Base-by-base conservation (phyloP, 2,329 filamentous ascomycete species). In the Eutypa lata region DNA sequence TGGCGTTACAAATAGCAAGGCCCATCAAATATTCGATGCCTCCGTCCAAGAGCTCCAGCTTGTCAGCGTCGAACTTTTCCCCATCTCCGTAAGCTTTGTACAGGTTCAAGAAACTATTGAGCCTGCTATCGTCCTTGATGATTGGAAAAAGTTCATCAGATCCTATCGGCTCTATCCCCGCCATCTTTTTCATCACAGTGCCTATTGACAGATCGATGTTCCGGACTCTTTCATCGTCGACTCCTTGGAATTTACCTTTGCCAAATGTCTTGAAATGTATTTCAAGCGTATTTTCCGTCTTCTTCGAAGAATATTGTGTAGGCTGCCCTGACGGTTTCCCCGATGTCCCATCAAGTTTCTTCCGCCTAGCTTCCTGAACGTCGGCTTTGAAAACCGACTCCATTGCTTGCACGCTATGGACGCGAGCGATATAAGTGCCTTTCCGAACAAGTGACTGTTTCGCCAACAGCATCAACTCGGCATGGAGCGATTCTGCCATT, bases 201-300 rank as follows among this genome's bases (percentile, higher is more conserved):
- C 49, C 43, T 7, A 51, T 24, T 4, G 49, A 38, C 3, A 47
- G 19, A 7, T 35, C 21, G 26, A 47, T 47, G 18, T 40, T 16
- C 18, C 47, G 49, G 2, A 51, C 26, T n/a, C 49, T 44, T 2
- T 51, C 49, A 14, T 47, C 49, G 14, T 42, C 43, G 21, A 46
- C 22, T 47, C 19, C 49, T 38, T 47, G 22, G 21, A 38, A 47
- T 3, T 38, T 51, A 8, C 43, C 42, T 18, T 18, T 33, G 13
- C 18, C 49, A 8, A 24, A 45, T 7, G 31, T 45, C n/a, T 44
- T n/a, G 49, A 33, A 47, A 40, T 51, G 49, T 1, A 14, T 19
- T 1, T 14, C 26, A 21, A 47, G 40, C 22, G 18, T 26, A 28
- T 47, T 13, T 24, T 7, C 16, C 18, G 16, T 14, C 40, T 19